Conservation (phyloP, 2,329 filamentous ascomycete genomes). For the Pestalotiopsis sp. region DNA sequence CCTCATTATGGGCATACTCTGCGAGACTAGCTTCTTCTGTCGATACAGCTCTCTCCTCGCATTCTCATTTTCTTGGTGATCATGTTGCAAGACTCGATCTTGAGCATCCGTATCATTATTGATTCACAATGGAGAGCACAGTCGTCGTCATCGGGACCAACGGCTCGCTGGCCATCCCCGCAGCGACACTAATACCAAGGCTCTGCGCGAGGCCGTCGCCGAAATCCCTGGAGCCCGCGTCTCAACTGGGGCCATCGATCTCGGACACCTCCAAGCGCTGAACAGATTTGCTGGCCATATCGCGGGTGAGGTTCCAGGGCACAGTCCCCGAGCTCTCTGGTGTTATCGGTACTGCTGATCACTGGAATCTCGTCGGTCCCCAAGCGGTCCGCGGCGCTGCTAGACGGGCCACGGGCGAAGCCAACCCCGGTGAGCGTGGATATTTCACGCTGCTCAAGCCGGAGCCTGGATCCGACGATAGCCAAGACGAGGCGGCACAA, state of each 20-base stretch:
- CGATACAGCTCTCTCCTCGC: background rate
- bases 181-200: constrained; percentile 21
- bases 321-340: constrained; percentile 30
- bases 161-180: constrained; percentile 33
- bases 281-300: constrained; percentile 33
- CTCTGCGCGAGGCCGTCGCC: constrained; percentile 15
- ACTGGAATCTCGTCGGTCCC: constrained; percentile 35
- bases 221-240: constrained; percentile 37
- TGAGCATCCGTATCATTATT: background rate
- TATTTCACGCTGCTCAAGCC: background rate
- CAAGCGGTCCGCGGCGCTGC: background rate
- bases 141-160: constrained; percentile 41
- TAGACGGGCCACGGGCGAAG: background rate
- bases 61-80: background rate
- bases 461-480: background rate
- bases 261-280: constrained; percentile 31
- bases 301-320: constrained; percentile 25
- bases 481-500: background rate
- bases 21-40: background rate
- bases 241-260: constrained; percentile 33
- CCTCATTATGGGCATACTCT: background rate
- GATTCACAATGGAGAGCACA: constrained; percentile 22
- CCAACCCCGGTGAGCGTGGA: background rate
- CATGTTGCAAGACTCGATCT: background rate
- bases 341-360: constrained; percentile 42